Evolutionary conservation across 768 basidiomycete species (phyloP).

Genomic region (Russula emetica): DNA sequence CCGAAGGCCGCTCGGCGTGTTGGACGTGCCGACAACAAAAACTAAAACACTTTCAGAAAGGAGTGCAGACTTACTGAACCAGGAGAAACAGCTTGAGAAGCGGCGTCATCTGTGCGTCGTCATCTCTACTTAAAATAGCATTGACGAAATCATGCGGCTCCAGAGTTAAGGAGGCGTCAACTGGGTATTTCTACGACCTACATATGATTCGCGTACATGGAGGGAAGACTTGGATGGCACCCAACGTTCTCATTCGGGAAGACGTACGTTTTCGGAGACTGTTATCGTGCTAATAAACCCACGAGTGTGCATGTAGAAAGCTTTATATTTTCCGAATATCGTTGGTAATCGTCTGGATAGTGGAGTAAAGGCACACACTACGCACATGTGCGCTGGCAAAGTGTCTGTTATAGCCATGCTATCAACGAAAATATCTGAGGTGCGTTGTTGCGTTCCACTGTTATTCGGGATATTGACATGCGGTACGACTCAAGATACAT

Average conservation of each 20-base stretch:
- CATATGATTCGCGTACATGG: slow-evolving; percentile 77
- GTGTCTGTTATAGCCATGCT: slow-evolving; percentile 79
- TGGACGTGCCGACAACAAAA: slow-evolving; percentile 50
- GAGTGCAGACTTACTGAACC: slow-evolving; percentile 64
- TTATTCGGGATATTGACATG: not conserved
- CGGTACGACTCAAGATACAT: slow-evolving; percentile 55
- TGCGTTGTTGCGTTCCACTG: slow-evolving; percentile 33
- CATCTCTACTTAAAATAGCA: slow-evolving; percentile 42
- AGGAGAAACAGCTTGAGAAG: slow-evolving; percentile 65
- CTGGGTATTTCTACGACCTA: slow-evolving; percentile 86
- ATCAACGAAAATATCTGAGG: slow-evolving; percentile 86
- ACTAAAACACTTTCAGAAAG: slow-evolving; percentile 46
- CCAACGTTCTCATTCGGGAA: slow-evolving; percentile 81
- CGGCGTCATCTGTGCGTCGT: slow-evolving; percentile 52
- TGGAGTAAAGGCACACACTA: slow-evolving; percentile 61
- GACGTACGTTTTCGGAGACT: slow-evolving; percentile 54
- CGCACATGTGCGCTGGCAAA: slow-evolving; percentile 67
- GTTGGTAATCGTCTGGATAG: slow-evolving; percentile 62
- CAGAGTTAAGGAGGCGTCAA: slow-evolving; percentile 60
- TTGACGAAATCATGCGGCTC: not conserved
- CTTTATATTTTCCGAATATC: slow-evolving; percentile 88
- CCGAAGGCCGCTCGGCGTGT: slow-evolving; percentile 71
- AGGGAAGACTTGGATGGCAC: slow-evolving; percentile 94
- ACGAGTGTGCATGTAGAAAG: slow-evolving; percentile 52
- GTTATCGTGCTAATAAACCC: not conserved